Evolutionary conservation across 208 protist species (phyloP).

Genomic region (Trypanosoma mega): DNA sequence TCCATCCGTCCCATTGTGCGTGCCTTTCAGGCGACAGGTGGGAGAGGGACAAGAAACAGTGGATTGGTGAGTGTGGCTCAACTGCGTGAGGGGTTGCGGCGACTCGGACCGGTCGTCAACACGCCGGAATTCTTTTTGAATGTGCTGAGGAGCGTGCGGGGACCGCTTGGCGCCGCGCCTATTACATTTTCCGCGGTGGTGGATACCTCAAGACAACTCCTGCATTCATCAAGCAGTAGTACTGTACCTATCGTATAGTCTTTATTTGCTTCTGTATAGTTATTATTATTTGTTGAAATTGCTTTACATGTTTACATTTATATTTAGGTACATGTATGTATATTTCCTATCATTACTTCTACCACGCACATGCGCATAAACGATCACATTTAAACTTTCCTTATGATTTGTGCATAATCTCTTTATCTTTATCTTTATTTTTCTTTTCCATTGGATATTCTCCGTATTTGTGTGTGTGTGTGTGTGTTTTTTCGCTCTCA

Average conservation of each 20-base stretch:
- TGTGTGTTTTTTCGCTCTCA: too few species aligned
- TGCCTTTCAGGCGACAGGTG: background rate
- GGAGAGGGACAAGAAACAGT: background rate
- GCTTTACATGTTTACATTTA: too few species aligned
- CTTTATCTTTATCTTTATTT: slow-evolving; percentile 8
- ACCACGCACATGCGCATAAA: background rate
- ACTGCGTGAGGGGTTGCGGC: background rate
- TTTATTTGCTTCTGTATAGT: slow-evolving; percentile 8
- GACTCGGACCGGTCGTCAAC: background rate
- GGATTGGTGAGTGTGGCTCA: background rate
- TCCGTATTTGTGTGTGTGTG: background rate
- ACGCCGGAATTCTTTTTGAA: slow-evolving; percentile 3
- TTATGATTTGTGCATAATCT: slow-evolving; percentile 18
- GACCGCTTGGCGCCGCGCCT: background rate
- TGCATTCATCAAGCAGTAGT: background rate
- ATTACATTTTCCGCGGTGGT: slow-evolving; percentile 12
- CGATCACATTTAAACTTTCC: slow-evolving; percentile 14
- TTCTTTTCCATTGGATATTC: slow-evolving; percentile 15
- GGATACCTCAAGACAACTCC: background rate
- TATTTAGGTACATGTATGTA: too few species aligned
- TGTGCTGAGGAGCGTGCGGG: background rate
- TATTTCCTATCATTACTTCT: background rate
- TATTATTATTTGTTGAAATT: slow-evolving; percentile 10
- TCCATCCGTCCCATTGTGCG: slow-evolving; percentile 3
- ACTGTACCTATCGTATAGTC: background rate